A percentile compares a stretch with the other conserved stretches of the same genome.
Conservation (phyloP, 2,329 filamentous ascomycete species). For the Beauveria caledonica region DNA sequence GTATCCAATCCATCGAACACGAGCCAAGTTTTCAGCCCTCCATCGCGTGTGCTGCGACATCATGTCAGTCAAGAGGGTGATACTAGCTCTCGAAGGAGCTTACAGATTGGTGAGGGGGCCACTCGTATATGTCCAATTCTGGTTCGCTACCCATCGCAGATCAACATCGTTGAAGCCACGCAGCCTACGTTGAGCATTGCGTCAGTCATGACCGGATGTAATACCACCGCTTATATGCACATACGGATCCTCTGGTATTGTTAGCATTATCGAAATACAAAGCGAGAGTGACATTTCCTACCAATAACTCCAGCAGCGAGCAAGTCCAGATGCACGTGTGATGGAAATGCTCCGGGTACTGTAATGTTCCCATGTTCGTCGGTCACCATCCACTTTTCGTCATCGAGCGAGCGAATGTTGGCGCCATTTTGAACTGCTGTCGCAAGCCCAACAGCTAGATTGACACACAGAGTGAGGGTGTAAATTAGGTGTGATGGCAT, state of each 20-base stretch:
- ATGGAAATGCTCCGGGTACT: slow-evolving; percentile 46
- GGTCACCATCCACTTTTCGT: slow-evolving; percentile 1
- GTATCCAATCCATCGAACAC: slow-evolving; percentile 57
- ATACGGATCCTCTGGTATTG: not conserved
- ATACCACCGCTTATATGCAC: not conserved
- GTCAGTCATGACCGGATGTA: not conserved
- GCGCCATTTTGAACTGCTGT: not conserved
- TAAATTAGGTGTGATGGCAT: not conserved
- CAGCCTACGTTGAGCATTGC: not conserved
- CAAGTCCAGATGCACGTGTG: slow-evolving; percentile 52
- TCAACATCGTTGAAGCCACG: slow-evolving; percentile 49
- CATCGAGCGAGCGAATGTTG: not conserved
- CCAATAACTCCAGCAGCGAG: slow-evolving; percentile 43
- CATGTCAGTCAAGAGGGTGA: not conserved
- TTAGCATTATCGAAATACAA: not conserved
- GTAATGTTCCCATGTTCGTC: slow-evolving; percentile 16
- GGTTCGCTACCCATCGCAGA: slow-evolving; percentile 45
- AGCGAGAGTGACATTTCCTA: slow-evolving; percentile 21
- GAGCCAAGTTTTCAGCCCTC: slow-evolving; percentile 37
- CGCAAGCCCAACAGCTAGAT: not conserved
- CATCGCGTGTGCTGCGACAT: slow-evolving; percentile 15
- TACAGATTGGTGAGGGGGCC: slow-evolving; percentile 11
- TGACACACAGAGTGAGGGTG: not conserved
- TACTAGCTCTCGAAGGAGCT: slow-evolving; percentile 21
- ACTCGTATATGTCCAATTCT: slow-evolving; percentile 54